These are phyloP conservation scores for Solanum arcanum DNA, from an alignment of 257 asterid species.

Conservation along the genomic window DNA sequence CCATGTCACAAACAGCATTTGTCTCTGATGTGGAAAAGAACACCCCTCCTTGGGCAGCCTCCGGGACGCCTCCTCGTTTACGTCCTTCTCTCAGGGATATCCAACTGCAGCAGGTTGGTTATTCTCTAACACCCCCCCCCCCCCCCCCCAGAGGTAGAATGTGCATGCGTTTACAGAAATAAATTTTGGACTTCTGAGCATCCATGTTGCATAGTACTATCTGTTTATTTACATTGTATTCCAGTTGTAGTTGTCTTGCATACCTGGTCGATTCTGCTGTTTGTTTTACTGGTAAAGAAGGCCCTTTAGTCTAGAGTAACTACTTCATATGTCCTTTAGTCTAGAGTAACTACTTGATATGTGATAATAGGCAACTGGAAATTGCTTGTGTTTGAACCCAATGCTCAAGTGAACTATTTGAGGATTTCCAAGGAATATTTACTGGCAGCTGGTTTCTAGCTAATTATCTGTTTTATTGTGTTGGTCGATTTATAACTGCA, in stretches of 20 bases:
- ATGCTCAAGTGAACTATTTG: not conserved
- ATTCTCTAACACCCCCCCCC: not conserved
- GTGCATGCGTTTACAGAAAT: not conserved
- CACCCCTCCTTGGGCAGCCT: constrained; percentile 93
- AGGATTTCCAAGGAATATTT: not conserved
- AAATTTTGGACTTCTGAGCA: not conserved
- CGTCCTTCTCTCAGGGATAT: constrained; percentile 93
- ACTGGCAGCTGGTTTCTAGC: not conserved
- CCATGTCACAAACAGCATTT: constrained; percentile 33
- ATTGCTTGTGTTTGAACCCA: not conserved
- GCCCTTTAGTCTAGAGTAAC: not conserved
- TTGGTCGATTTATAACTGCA: not conserved
- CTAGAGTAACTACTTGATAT: not conserved
- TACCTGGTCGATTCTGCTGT: not conserved
- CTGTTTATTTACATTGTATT: not conserved
- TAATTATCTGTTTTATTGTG: not conserved
- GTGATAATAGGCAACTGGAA: not conserved
- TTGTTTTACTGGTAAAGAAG: not conserved
- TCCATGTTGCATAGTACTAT: not conserved
- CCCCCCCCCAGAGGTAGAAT: not conserved
- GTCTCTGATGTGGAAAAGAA: constrained; percentile 54
- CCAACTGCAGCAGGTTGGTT: constrained; percentile 78
- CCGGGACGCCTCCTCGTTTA: constrained; percentile 67
- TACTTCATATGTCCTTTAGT: too few species aligned
- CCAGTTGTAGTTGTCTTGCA: not conserved